Conservation (phyloP, 2,329 filamentous ascomycete species). For the Phialemonium atrogriseum region DNA sequence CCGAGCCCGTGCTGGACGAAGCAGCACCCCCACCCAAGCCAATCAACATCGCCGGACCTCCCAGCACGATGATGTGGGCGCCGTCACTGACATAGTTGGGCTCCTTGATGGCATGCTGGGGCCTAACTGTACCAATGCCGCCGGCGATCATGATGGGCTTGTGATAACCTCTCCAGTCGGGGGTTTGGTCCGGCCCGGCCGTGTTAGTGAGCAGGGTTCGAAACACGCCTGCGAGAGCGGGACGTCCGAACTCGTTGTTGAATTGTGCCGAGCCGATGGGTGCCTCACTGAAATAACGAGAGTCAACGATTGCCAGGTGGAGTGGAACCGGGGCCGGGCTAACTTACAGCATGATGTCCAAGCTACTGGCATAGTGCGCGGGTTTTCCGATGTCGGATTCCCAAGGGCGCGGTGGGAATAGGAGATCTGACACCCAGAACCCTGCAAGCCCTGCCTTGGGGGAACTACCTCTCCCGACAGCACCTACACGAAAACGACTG, state of each 20-base stretch:
- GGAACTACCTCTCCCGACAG: conserved; percentile 84
- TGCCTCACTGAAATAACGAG: too few relatives aligned
- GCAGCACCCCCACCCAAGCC: conserved; percentile 92
- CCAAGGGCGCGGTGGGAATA: conserved; percentile 86
- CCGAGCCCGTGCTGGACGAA: conserved; percentile 80
- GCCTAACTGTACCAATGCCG: conserved; percentile 84
- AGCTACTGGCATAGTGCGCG: conserved; percentile 81
- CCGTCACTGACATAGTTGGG: conserved; percentile 71
- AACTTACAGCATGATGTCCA: conserved; percentile 99
- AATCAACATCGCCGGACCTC: conserved; percentile 95
- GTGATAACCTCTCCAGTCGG: conserved; percentile 83
- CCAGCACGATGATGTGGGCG: conserved; percentile 87
- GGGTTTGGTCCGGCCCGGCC: conserved; percentile 35
- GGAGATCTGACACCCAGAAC: conserved; percentile 90
- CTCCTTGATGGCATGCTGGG: conserved; percentile 83
- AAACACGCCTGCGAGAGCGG: conserved; percentile 84
- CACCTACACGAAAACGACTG: too few relatives aligned
- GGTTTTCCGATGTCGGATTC: conserved; percentile 86
- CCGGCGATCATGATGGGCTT: conserved; percentile 99
- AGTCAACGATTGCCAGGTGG: too few relatives aligned
- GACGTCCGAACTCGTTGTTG: conserved; percentile 96
- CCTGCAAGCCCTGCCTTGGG: conserved; percentile 89
- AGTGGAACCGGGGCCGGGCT: too few relatives aligned
- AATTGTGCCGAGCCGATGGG: conserved; percentile 92
- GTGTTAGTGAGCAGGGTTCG: conserved; percentile 77